Evolutionary conservation across 768 basidiomycete genomes (phyloP).

Genomic region (Termitomyces sp.): DNA sequence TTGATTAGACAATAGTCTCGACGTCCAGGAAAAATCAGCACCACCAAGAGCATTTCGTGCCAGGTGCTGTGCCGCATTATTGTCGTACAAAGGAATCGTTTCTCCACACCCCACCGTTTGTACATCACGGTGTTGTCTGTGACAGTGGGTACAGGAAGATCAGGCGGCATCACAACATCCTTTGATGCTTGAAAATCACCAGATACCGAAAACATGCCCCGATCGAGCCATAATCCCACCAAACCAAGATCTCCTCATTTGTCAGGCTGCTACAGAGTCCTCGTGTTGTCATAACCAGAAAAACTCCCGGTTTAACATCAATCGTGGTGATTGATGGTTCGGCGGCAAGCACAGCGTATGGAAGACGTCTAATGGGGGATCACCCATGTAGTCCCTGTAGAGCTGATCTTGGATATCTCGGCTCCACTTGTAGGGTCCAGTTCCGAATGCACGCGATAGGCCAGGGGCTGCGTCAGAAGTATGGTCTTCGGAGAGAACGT

Average conservation of each 20-base stretch:
- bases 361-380: constrained; percentile 23
- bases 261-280: constrained; percentile 55
- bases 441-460: constrained; percentile 41
- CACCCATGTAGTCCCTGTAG: constrained; percentile 33
- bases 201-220: constrained; percentile 1
- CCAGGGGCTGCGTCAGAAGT: constrained; percentile 30
- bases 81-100: constrained; percentile 39
- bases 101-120: constrained; percentile 33
- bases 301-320: constrained; percentile 44
- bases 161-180: constrained; percentile 18
- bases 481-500: constrained; percentile 40
- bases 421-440: constrained; percentile 43
- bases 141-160: constrained; percentile 28
- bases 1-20: constrained; percentile 35
- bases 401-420: constrained; percentile 35
- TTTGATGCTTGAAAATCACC: not conserved
- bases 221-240: constrained; percentile 46
- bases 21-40: constrained; percentile 36
- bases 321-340: constrained; percentile 49
- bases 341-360: constrained; percentile 48
- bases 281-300: constrained; percentile 51
- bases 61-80: constrained; percentile 47
- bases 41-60: constrained; percentile 52
- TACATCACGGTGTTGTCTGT: constrained; percentile 35
- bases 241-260: constrained; percentile 54